phyloP scores from a whole-genome alignment of 2,329 filamentous ascomycete species.

The Dactylonectria macrodidyma region DNA sequence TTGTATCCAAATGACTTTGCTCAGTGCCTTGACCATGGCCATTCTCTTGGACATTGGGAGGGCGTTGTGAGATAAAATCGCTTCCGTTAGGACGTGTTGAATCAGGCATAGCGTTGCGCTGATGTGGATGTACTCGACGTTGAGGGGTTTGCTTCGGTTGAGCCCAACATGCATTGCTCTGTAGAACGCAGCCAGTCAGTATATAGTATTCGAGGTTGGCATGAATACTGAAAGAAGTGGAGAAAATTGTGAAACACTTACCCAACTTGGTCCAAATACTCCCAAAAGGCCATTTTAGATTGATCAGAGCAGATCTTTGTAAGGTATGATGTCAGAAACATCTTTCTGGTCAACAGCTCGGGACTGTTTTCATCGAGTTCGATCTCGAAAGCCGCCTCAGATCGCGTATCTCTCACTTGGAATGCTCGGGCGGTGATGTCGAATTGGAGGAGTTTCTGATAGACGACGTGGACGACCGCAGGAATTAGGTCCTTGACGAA shows the following conservation, averaged over 20 bases:
- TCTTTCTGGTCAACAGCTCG: slow-evolving; percentile 27
- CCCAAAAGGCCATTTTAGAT: slow-evolving; percentile 35
- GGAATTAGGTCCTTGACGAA: slow-evolving; percentile 35
- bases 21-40: slow-evolving; percentile 34
- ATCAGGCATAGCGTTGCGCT: slow-evolving; percentile 34
- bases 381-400: slow-evolving; percentile 24
- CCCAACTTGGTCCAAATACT: slow-evolving; percentile 35
- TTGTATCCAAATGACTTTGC: slow-evolving; percentile 37
- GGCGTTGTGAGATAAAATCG: slow-evolving; percentile 29
- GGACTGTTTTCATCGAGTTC: slow-evolving; percentile 24
- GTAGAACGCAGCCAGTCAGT: background rate
- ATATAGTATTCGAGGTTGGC: background rate
- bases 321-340: slow-evolving; percentile 32
- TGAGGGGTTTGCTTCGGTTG: slow-evolving; percentile 25
- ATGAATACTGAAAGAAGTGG: background rate
- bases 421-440: slow-evolving; percentile 34
- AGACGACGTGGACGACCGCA: slow-evolving; percentile 32
- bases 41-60: slow-evolving; percentile 33
- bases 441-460: slow-evolving; percentile 34
- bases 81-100: slow-evolving; percentile 31
- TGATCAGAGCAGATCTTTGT: slow-evolving; percentile 33
- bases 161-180: slow-evolving; percentile 36
- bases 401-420: slow-evolving; percentile 28
- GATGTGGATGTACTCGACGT: slow-evolving; percentile 35
- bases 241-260: background rate